Evolutionary conservation across 2,329 filamentous ascomycete genomes (phyloP), one percentile per base, ranked within the genome.

Genomic region (Erysiphe pulchra): DNA sequence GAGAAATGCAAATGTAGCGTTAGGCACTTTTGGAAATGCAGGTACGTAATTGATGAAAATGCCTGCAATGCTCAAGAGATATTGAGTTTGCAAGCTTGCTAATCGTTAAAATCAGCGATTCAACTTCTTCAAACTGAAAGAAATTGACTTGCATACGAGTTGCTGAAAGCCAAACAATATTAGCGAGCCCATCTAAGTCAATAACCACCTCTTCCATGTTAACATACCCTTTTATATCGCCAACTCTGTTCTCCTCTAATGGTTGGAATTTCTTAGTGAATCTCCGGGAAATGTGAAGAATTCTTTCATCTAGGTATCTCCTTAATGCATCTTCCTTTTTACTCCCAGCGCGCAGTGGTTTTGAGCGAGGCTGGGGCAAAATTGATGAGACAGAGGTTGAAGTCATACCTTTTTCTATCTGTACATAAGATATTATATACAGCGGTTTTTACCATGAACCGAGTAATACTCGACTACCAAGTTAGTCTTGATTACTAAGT

Each of bases 141-240:
- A 30, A 38, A 11, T 9, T 20, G 13, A 31, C 33, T 14, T 30
- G 67, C 81, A 58, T 66, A 85, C 84, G 84, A 18, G 86, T 93
- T 10, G 80, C 83, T 30, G 77, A 83, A 18, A 83, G 70, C 87
- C 87, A 95, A 5, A 93, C 62, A 8, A 92, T 70, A 59, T 92
- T 79, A 14, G 92, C 63, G 12, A 93, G 58, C 6, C 68, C 67
- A 47, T 86, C 80, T 0, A 92, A 60, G 55, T 93, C 84, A 47
- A 65, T 71, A 46, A 74, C 82, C 4, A 84, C 70, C 55, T 58
- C 52, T 38, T 41, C 49, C 50, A 57, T 54, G 40, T 67, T 51
- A 83, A 78, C 2, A 92, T 63, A 57, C 87, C 84, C 50, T 64
- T 70, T 50, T 86, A 77, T 44, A 64, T 66, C 50, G 14, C 51